Base-by-base conservation (phyloP, 108 stramenopile genomes). In the Asterionellopsis glacialis region DNA sequence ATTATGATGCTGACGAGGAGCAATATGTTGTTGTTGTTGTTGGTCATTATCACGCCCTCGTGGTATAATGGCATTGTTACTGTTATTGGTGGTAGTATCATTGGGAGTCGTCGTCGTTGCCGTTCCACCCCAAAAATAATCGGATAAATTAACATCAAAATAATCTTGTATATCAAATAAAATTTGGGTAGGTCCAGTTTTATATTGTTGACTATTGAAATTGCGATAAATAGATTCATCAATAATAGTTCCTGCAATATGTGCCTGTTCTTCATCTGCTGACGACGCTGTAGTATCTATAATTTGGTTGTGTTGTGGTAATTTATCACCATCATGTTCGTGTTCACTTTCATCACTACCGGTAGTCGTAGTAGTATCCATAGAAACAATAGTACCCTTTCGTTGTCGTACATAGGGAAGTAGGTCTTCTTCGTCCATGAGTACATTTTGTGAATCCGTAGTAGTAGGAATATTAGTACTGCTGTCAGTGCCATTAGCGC, bases 71-170 rank as follows among this genome's bases (percentile, higher is more conserved):
- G 5, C 33, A 33, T 33, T 33, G 5, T 2, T 33, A 7, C 5
- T 7, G 7, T 33, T 33, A 33, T 33, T 33, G 33, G n/a, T n/a
- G n/a, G n/a, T 19, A 51, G 51, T 51, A 19, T 51, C 51, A 51
- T 10, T 11, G 10, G 11, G 51, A n/a, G 10, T 16, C 51, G 13
- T 25, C 4, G 24, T 27, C 9, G 51, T 24, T 47, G 5, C 60
- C 48, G 11, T 2, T n/a, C 9, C 27, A 18, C n/a, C 39, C 13
- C 67, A 69, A 77, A 82, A 80, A 45, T 74, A 75, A 18, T 73
- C 65, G n/a, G 67, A 38, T 12, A 83, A 22, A 74, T 83, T 71
- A 24, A 75, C 28, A 53, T 65, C 53, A 58, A 78, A 77, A 54
- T 74, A 74, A 42, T 79, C 73, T 39, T 70, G 23, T 38, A 63